Evolutionary conservation across 2,329 filamentous ascomycete species (phyloP).

Genomic region (Pestalotiopsis fici): DNA sequence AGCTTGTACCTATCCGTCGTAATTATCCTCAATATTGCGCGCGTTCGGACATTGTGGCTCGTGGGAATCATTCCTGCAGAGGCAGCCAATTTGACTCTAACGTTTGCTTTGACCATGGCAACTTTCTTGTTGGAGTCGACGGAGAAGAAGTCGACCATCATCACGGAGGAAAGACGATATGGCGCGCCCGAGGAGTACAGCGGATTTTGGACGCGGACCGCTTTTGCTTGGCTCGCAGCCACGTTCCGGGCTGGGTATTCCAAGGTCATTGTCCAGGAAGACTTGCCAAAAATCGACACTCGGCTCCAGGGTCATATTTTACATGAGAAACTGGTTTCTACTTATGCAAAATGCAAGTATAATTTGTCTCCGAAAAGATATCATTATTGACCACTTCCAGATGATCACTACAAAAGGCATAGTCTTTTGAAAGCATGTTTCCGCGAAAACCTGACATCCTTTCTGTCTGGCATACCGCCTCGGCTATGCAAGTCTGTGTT

Average conservation of each 20-base stretch:
- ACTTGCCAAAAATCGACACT: constrained; percentile 21
- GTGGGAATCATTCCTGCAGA: constrained; percentile 10
- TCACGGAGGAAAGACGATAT: constrained; percentile 6
- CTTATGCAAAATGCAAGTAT: constrained; percentile 20
- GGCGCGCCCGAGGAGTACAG: constrained; percentile 17
- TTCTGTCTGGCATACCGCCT: constrained; percentile 21
- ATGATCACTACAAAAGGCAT: constrained; percentile 13
- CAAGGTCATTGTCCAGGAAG: constrained; percentile 17
- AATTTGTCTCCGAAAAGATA: background rate
- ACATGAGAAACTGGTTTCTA: constrained; percentile 11
- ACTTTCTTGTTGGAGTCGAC: constrained; percentile 19
- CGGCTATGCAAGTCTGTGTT: constrained; percentile 26
- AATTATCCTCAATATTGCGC: constrained; percentile 17
- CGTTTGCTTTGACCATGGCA: constrained; percentile 12
- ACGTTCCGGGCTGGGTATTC: constrained; percentile 19
- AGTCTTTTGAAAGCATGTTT: constrained; percentile 19
- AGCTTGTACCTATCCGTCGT: constrained; percentile 20
- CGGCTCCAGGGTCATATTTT: constrained; percentile 16
- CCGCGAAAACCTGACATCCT: constrained; percentile 13
- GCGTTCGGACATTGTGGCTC: constrained; percentile 21
- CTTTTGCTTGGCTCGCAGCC: constrained; percentile 20
- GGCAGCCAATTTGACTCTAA: constrained; percentile 14
- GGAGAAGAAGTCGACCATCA: constrained; percentile 14
- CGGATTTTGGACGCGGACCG: constrained; percentile 20
- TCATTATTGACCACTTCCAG: background rate